Conservation (phyloP, 2,329 filamentous ascomycete species). For the Exophiala calicioides region DNA sequence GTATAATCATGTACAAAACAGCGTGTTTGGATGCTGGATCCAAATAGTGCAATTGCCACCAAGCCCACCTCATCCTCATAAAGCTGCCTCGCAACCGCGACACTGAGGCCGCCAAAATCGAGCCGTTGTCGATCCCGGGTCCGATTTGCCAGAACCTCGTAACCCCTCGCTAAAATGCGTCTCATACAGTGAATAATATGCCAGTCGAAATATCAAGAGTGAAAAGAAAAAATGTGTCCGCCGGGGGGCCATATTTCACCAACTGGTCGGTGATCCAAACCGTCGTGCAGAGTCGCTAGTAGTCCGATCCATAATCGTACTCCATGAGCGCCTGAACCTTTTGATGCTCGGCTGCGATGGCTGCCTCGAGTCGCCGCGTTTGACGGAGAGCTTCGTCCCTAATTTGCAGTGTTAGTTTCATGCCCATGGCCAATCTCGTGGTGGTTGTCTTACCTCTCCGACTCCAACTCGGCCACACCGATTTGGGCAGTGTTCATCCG, state of each 20-base stretch:
- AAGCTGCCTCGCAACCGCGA: too few relatives aligned
- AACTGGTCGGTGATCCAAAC: neutral
- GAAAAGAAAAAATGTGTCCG: neutral
- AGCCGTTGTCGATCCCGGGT: too few relatives aligned
- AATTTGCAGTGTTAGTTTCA: constrained; percentile 28
- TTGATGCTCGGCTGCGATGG: constrained; percentile 65
- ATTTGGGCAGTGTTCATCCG: constrained; percentile 82
- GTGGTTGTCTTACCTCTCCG: constrained; percentile 42
- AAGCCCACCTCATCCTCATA: too few relatives aligned
- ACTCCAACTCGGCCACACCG: constrained; percentile 75
- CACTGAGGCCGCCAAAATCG: too few relatives aligned
- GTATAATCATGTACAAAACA: too few relatives aligned
- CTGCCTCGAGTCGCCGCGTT: constrained; percentile 68
- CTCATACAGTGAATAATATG: too few relatives aligned
- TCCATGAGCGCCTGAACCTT: constrained; percentile 37
- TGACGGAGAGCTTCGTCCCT: constrained; percentile 72
- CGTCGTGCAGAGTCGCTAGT: constrained; percentile 9
- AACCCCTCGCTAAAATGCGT: too few relatives aligned
- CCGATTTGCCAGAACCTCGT: too few relatives aligned
- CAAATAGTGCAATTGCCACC: too few relatives aligned
- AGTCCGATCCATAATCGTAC: constrained; percentile 23
- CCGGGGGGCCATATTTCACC: too few relatives aligned
- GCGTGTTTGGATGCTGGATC: too few relatives aligned
- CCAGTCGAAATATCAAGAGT: too few relatives aligned
- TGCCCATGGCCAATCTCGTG: constrained; percentile 3